Conservation (phyloP, 1,139 yeast species). For the Yamadazyma diospyri region DNA sequence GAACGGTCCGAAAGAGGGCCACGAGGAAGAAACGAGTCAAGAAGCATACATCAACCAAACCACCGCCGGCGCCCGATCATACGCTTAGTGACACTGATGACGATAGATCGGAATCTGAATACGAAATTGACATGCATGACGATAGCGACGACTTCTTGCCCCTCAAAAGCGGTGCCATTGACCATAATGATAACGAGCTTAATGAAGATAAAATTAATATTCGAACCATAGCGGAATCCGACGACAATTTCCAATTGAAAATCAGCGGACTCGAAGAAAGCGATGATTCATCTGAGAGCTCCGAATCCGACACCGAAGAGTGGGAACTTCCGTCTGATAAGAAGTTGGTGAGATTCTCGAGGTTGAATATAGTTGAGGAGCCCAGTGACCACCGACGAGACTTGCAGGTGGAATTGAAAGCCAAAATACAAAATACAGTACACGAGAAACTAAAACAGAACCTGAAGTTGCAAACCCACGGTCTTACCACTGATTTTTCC, state of each 20-base stretch:
- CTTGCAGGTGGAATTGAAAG: constrained; percentile 38
- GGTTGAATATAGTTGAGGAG: constrained; percentile 7
- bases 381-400: constrained; percentile 26
- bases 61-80: background rate
- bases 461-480: constrained; percentile 9
- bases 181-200: background rate
- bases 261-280: constrained; percentile 2
- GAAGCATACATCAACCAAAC: background rate
- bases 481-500: constrained; percentile 19
- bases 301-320: background rate
- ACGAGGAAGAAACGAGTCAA: constrained; percentile 3
- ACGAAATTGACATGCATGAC: background rate
- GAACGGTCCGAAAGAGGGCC: background rate
- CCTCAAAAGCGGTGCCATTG: no score
- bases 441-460: constrained; percentile 14
- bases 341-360: background rate
- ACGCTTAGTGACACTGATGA: constrained; percentile 4
- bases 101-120: background rate
- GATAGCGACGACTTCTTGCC: background rate
- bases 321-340: background rate
- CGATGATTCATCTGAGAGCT: background rate
- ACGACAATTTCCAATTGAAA: constrained; percentile 1
- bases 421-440: constrained; percentile 33
- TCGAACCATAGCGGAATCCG: background rate
- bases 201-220: background rate